phyloP scores from a whole-genome alignment of 306 rosid genomes.

The Sophora flavescens region DNA sequence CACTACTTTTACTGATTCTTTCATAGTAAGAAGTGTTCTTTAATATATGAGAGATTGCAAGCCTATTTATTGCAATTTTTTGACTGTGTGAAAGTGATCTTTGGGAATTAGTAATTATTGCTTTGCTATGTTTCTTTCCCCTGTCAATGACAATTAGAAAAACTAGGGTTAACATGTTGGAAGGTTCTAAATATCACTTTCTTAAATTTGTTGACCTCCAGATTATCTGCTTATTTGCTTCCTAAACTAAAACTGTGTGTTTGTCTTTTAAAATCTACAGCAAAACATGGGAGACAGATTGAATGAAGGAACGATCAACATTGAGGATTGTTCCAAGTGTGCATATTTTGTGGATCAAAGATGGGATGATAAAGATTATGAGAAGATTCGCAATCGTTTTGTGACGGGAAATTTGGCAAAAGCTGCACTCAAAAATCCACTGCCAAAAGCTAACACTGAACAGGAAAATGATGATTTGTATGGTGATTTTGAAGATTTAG shows the following conservation, averaged over 20 bases:
- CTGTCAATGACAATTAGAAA: neutral
- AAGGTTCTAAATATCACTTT: neutral
- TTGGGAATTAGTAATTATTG: slow-evolving; percentile 2
- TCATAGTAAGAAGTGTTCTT: neutral
- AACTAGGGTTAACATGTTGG: slow-evolving; percentile 18
- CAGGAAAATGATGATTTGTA: slow-evolving; percentile 61
- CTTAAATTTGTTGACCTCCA: slow-evolving; percentile 4
- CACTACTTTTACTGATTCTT: slow-evolving; percentile 9
- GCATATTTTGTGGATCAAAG: slow-evolving; percentile 49
- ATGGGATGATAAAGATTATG: slow-evolving; percentile 63
- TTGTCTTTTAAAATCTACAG: slow-evolving; percentile 37
- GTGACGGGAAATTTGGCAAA: slow-evolving; percentile 92
- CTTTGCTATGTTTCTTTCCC: slow-evolving; percentile 16
- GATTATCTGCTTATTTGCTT: slow-evolving; percentile 29
- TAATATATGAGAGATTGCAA: neutral
- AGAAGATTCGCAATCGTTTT: slow-evolving; percentile 75
- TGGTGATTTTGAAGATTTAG: slow-evolving; percentile 98
- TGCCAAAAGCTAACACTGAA: slow-evolving; percentile 47
- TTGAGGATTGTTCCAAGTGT: slow-evolving; percentile 86
- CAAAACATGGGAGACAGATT: slow-evolving; percentile 56
- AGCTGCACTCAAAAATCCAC: slow-evolving; percentile 75
- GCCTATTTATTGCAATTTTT: slow-evolving; percentile 26
- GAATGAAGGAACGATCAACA: slow-evolving; percentile 57
- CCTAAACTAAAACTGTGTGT: slow-evolving; percentile 33
- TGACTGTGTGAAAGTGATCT: neutral